Percentiles rank a stretch among this genome's conserved stretches.
phyloP scores from a whole-genome alignment of 1,284 basidiomycete genomes.

The Agroathelia rolfsii region DNA sequence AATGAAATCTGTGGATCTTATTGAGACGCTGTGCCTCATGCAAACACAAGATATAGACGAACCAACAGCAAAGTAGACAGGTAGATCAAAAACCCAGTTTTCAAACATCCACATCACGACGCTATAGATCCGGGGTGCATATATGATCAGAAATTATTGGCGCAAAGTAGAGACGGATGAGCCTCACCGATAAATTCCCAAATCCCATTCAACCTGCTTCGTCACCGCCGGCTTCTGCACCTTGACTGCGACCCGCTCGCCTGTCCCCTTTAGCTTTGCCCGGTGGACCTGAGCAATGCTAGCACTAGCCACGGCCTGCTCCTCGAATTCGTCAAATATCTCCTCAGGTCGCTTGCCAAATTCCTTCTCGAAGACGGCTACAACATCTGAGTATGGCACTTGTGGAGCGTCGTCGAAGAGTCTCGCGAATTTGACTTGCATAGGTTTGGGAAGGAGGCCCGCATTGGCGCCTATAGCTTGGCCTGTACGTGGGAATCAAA shows the following conservation, averaged over 20 bases:
- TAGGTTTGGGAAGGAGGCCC: slow-evolving; percentile 69
- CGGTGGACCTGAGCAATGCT: slow-evolving; percentile 86
- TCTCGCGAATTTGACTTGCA: slow-evolving; percentile 71
- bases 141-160: no score
- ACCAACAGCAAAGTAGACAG: slow-evolving; percentile 69
- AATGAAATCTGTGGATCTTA: slow-evolving; percentile 61
- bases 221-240: slow-evolving; percentile 83
- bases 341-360: slow-evolving; percentile 62
- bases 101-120: slow-evolving; percentile 70
- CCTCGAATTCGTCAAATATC: slow-evolving; percentile 71
- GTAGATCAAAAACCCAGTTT: slow-evolving; percentile 66
- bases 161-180: no score
- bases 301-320: slow-evolving; percentile 69
- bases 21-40: slow-evolving; percentile 3
- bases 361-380: slow-evolving; percentile 63
- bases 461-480: slow-evolving; percentile 80
- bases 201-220: slow-evolving; percentile 79
- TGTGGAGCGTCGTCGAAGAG: slow-evolving; percentile 84
- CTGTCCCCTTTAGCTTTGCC: slow-evolving; percentile 50
- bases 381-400: slow-evolving; percentile 62
- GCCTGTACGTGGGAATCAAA: slow-evolving; percentile 32
- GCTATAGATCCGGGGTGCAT: no score
- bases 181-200: no score
- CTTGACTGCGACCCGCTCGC: slow-evolving; percentile 73
- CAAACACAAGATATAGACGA: slow-evolving; percentile 20